These are phyloP conservation scores for Salix caprea DNA, from an alignment of 345 rosid genomes.

Conservation along the genomic window DNA sequence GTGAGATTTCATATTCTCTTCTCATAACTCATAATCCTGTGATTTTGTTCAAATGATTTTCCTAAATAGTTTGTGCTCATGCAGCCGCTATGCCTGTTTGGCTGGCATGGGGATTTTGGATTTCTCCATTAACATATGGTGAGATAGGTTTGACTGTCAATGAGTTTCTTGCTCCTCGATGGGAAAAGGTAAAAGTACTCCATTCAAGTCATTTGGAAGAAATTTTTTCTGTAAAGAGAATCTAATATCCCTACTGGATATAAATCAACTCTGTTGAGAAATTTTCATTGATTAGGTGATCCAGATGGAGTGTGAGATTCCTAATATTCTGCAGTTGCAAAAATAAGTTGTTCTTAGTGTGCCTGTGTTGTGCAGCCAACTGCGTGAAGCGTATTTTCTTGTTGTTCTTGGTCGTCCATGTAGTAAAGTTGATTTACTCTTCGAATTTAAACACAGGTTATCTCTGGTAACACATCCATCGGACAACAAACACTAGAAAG, in stretches of 20 bases:
- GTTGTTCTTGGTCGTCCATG: no score
- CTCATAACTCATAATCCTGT: neutral
- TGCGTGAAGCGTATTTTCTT: neutral
- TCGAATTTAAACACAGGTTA: conserved; percentile 20
- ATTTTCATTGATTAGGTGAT: no score
- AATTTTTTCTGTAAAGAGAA: no score
- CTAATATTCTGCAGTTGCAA: neutral
- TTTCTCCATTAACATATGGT: conserved; percentile 60
- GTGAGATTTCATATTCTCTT: conserved; percentile 28
- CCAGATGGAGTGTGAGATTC: neutral
- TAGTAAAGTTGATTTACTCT: neutral
- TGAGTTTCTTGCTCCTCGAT: conserved; percentile 70
- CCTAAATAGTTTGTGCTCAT: conserved; percentile 2
- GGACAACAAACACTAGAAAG: conserved; percentile 49
- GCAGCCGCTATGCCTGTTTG: conserved; percentile 72
- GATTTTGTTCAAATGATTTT: neutral
- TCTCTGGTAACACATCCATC: conserved; percentile 39
- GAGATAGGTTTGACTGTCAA: conserved; percentile 62
- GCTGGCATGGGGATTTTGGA: conserved; percentile 80
- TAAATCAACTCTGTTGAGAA: no score
- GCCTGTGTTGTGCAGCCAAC: no score
- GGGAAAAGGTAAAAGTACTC: conserved; percentile 47
- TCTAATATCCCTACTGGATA: neutral
- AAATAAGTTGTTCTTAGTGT: neutral
- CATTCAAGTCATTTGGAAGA: neutral